Evolutionary conservation across 1,284 basidiomycete species (phyloP).

Genomic region (Naganishia albida): DNA sequence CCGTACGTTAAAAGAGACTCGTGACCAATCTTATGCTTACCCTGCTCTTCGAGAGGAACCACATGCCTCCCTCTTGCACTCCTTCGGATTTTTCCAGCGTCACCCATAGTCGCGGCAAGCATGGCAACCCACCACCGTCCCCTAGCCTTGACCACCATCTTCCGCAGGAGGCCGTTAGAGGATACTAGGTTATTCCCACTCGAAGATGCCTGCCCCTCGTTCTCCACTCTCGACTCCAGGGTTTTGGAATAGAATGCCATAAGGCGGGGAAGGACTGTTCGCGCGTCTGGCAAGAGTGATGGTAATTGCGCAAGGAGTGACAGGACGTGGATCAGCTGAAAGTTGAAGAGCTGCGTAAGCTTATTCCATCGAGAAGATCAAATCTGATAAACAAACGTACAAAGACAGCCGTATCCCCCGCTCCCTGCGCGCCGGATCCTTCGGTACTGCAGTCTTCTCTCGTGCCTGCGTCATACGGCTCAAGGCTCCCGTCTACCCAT

Average conservation of each 20-base stretch:
- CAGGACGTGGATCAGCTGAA: constrained; percentile 36
- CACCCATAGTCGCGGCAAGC: constrained; percentile 35
- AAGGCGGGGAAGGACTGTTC: constrained; percentile 19
- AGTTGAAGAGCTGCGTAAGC: too few species aligned
- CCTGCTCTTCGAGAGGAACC: background rate
- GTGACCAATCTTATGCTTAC: background rate
- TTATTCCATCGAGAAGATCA: background rate
- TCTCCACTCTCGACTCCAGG: constrained; percentile 46
- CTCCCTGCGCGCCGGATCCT: background rate
- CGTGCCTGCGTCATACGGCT: background rate
- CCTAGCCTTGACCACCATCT: constrained; percentile 49
- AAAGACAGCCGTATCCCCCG: constrained; percentile 14
- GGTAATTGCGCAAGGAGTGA: constrained; percentile 48
- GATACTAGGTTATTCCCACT: background rate
- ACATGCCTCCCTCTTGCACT: constrained; percentile 16
- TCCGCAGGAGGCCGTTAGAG: constrained; percentile 45
- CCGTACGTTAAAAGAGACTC: background rate
- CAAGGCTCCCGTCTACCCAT: constrained; percentile 43
- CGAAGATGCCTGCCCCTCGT: constrained; percentile 36
- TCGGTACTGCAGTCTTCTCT: constrained; percentile 34
- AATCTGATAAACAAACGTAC: constrained; percentile 8
- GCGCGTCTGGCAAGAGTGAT: constrained; percentile 38
- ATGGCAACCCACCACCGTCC: constrained; percentile 52
- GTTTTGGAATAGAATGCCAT: constrained; percentile 38
- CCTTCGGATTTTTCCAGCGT: constrained; percentile 15